phyloP scores from a whole-genome alignment of 2,329 filamentous ascomycete genomes.

The Lanzia echinophila region DNA sequence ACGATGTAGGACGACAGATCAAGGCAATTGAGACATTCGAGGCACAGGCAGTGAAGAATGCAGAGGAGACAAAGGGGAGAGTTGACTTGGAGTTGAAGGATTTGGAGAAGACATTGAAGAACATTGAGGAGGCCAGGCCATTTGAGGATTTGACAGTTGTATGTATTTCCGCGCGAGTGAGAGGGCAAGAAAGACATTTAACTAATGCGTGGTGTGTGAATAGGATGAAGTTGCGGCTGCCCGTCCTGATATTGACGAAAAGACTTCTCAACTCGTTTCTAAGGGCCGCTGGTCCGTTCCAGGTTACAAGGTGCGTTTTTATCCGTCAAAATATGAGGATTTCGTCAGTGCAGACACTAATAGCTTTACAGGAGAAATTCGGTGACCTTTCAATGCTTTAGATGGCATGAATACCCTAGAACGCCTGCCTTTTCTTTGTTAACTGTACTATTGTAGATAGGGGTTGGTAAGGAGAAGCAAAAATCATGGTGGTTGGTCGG shows the following conservation, averaged over 20 bases:
- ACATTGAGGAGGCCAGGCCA: constrained; percentile 91
- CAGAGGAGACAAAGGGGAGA: constrained; percentile 91
- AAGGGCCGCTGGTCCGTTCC: constrained; percentile 98
- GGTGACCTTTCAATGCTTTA: constrained; percentile 94
- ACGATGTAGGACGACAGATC: constrained; percentile 88
- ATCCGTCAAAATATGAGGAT: background rate
- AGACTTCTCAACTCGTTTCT: constrained; percentile 87
- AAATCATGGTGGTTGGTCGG: constrained; percentile 14
- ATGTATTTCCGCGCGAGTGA: constrained; percentile 41
- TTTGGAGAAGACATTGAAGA: constrained; percentile 88
- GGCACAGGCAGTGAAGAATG: constrained; percentile 93
- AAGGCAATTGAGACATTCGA: constrained; percentile 99
- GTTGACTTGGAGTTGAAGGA: constrained; percentile 93
- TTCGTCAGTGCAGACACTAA: constrained; percentile 38
- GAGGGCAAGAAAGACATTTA: background rate
- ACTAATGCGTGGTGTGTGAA: constrained; percentile 12
- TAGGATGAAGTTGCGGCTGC: constrained; percentile 93
- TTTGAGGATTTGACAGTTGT: constrained; percentile 98
- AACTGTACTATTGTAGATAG: constrained; percentile 68
- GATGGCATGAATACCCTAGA: constrained; percentile 33
- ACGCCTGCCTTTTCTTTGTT: constrained; percentile 38
- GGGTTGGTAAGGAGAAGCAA: constrained; percentile 17
- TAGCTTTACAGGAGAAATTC: constrained; percentile 78
- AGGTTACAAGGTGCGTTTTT: constrained; percentile 83
- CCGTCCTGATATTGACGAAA: constrained; percentile 95